Evolutionary conservation across 306 rosid species (phyloP), one percentile per base, ranked within the genome.

Genomic region (Carpinus viminea): DNA sequence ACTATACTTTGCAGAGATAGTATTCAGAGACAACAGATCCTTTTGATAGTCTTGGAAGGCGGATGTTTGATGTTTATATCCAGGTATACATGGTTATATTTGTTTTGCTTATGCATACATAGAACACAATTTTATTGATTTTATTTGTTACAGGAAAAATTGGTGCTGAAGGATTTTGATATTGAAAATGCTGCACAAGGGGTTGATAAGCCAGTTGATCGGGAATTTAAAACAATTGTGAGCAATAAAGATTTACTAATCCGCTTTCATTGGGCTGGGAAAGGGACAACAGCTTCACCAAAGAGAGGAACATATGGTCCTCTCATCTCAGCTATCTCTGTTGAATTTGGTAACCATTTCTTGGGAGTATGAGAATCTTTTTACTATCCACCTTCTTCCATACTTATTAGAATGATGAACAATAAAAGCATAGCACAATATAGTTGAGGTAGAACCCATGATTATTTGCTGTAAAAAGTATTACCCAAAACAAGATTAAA

Each of bases 221-320:
- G 74, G 57, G n/a, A 56, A 59, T 54, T 76, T 71, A 85, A 83
- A 71, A 90, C 86, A 13, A 66, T 48, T 68, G 87, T 87, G 17
- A 74, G 68, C 1, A 71, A 80, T 50, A 79, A 71, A 76, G 76
- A 55, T 79, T 21, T 88, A 69, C 84, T 78, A 82, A 82, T 88
- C 38, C 92, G 82, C 34, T 88, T 91, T 46, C 82, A 86, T 61
- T 91, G 92, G 92, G 89, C 93, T 65, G 92, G 93, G 69, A 89
- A 87, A 76, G 97, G 97, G 55, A 91, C 92, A 55, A 80, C 83
- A 68, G 79, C 79, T 71, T 26, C 65, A 68, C 93, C 97, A 38
- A 28, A 0, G 52, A 5, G 68, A 71, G 91, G 90, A 76, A 81
- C 31, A 26, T 89, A 91, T 83, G 96, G 96, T 78, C 88, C 93